Percentiles rank a stretch among this genome's conserved stretches.
These are phyloP conservation scores for Sporothrix inflata DNA, from an alignment of 2,329 filamentous ascomycete genomes.

Conservation along the genomic window DNA sequence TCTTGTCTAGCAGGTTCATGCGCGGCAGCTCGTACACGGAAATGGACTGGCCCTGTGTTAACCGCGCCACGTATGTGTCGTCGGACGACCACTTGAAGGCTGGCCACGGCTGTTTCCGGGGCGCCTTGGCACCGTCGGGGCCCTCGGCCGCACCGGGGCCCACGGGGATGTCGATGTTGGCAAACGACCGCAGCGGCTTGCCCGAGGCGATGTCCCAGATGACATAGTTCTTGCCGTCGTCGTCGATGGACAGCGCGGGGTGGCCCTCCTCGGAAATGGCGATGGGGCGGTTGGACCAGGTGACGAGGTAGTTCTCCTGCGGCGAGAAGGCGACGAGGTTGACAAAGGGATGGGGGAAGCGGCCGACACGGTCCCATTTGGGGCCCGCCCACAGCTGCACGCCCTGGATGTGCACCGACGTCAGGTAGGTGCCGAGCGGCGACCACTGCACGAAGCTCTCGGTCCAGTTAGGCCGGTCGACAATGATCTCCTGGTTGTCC, in stretches of 20 bases:
- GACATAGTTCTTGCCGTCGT: slow-evolving; percentile 99
- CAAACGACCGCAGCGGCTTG: slow-evolving; percentile 89
- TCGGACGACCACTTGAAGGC: slow-evolving; percentile 99
- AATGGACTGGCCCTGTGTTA: slow-evolving; percentile 86
- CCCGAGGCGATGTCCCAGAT: slow-evolving; percentile 95
- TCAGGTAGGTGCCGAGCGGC: slow-evolving; percentile 88
- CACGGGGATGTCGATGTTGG: slow-evolving; percentile 78
- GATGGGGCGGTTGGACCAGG: slow-evolving; percentile 95
- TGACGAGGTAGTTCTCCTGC: slow-evolving; percentile 87
- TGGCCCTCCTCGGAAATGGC: slow-evolving; percentile 87
- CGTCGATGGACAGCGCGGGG: slow-evolving; percentile 81
- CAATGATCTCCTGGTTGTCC: slow-evolving; percentile 81
- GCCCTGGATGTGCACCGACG: slow-evolving; percentile 93
- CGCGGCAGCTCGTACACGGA: slow-evolving; percentile 94
- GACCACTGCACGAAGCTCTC: slow-evolving; percentile 99
- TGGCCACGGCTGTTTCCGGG: slow-evolving; percentile 93
- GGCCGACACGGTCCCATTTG: slow-evolving; percentile 86
- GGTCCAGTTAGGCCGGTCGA: slow-evolving; percentile 95
- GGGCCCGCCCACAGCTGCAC: slow-evolving; percentile 95
- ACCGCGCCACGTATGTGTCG: slow-evolving; percentile 92
- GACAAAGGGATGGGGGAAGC: slow-evolving; percentile 93
- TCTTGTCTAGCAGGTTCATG: slow-evolving; percentile 87
- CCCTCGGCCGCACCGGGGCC: slow-evolving; percentile 56
- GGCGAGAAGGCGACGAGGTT: slow-evolving; percentile 97
- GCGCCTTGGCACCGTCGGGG: slow-evolving; percentile 57